These are phyloP conservation scores for Planoprotostelium fungivorum DNA, from an alignment of 78 protist species.

Conservation along the genomic window DNA sequence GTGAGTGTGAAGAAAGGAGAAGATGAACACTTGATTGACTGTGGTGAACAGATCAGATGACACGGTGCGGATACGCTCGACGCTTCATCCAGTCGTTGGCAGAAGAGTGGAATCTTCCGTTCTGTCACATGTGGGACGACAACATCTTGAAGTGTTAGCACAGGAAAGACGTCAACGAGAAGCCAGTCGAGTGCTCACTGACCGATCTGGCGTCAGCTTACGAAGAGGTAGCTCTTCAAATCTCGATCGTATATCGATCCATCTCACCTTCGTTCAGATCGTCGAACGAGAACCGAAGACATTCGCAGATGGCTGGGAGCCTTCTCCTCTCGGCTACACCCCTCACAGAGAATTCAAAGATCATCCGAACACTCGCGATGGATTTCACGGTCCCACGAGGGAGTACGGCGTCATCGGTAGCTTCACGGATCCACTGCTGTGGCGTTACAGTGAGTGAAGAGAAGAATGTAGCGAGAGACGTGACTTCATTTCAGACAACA, in stretches of 20 bases:
- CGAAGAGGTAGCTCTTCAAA: not conserved
- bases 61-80: not conserved
- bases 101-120: not conserved
- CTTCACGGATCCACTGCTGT: not conserved
- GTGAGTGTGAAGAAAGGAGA: not conserved
- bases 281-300: not conserved
- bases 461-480: not conserved
- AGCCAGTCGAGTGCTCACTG: not conserved
- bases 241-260: no score
- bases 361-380: not conserved
- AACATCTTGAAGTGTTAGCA: not conserved
- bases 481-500: not conserved
- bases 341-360: not conserved
- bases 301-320: no score
- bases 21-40: no score
- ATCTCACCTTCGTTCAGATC: no score
- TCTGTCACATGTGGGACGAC: not conserved
- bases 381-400: not conserved
- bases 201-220: not conserved
- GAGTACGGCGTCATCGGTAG: not conserved
- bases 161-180: not conserved
- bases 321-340: not conserved
- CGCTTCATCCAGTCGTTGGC: not conserved
- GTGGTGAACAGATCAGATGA: not conserved
- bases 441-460: not conserved